Base-by-base conservation (phyloP, 768 basidiomycete species). In the Amanita polypyramis region DNA sequence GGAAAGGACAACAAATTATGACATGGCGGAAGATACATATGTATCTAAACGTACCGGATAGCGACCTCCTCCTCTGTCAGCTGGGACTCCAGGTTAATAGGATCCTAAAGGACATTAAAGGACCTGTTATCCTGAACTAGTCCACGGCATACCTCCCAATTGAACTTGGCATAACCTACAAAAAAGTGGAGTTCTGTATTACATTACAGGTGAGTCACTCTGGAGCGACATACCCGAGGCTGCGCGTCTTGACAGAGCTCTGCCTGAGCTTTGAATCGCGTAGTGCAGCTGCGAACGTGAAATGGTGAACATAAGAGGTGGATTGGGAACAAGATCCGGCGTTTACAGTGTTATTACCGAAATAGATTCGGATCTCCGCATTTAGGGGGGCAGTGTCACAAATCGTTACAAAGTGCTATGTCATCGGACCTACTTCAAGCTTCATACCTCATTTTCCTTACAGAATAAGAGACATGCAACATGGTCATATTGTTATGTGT, bases 21-120 rank as follows among this genome's bases (percentile, higher is more conserved):
- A 27, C 17, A 52, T 30, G 43, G 17, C 23, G 38, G 47, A 42
- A 29, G n/a, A 25, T 10, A 32, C 20, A 11, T 17, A 44, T 34
- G 15, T 19, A 15, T 38, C 23, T 6, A 2, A 49, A 55, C 72
- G 37, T 51, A 92, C 93, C 91, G 78, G 55, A 96, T 85, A 11
- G 87, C 85, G 54, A 78, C 73, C 65, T 98, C 95, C 32, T 96
- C 95, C 44, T 92, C 91, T 0, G 88, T 88, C 52, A 97, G 67
- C 34, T 88, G 72, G 0, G 79, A 78, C 51, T 91, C 85, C 23
- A 92, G 58, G 56, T 77, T 77, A 54, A 98, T 67, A 0, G 93
- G 87, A 60, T 98, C 94, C 89, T 93, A 50, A 35, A 43, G 3
- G 33, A 20, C 4, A 21, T 45, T 11, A 32, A 23, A 23, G 20